These are phyloP conservation scores for Barnettozyma botsteinii DNA, from an alignment of 805 yeast genomes.

Conservation along the genomic window DNA sequence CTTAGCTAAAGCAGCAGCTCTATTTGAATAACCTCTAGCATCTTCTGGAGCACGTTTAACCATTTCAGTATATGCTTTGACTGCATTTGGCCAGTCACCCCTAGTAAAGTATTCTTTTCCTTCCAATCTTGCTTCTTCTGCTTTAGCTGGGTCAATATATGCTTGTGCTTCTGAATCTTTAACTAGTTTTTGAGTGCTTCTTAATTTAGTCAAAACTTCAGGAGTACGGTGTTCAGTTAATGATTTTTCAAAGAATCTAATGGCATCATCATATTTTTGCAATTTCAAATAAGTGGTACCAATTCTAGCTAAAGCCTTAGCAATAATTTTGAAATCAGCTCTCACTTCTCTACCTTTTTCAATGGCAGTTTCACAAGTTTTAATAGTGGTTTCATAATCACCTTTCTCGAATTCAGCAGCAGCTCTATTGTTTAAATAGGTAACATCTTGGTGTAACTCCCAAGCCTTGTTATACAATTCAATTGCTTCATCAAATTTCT, in stretches of 20 bases:
- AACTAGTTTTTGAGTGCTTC: constrained; percentile 80
- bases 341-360: constrained; percentile 86
- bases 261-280: constrained; percentile 68
- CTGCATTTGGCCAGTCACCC: constrained; percentile 96
- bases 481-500: constrained; percentile 90
- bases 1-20: constrained; percentile 96
- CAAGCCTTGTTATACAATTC: constrained; percentile 81
- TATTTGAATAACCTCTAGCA: constrained; percentile 93
- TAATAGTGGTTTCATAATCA: constrained; percentile 78
- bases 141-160: constrained; percentile 84
- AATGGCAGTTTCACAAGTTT: constrained; percentile 75
- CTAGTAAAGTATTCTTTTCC: constrained; percentile 88
- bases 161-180: constrained; percentile 72
- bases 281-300: constrained; percentile 78
- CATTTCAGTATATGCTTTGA: constrained; percentile 92
- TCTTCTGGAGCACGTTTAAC: constrained; percentile 95
- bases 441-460: constrained; percentile 74
- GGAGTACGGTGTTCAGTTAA: constrained; percentile 97
- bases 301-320: constrained; percentile 88
- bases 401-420: constrained; percentile 98
- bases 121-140: constrained; percentile 89
- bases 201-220: constrained; percentile 80
- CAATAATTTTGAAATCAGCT: constrained; percentile 87
- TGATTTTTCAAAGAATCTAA: constrained; percentile 77
- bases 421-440: constrained; percentile 91